phyloP scores from a whole-genome alignment of 371 early-diverging fungal species.

The Nosema muscidifuracis region DNA sequence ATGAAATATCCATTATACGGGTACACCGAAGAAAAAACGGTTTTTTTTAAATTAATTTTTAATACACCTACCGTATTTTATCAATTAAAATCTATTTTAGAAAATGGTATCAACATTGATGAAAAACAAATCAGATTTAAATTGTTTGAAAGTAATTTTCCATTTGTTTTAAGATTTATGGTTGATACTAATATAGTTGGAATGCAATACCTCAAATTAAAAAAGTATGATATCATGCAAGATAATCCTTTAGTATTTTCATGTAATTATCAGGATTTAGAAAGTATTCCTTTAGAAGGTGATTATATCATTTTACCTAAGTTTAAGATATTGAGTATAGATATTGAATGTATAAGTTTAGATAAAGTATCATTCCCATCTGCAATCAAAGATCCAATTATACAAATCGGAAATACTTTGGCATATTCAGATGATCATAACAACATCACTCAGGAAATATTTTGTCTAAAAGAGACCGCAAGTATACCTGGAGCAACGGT shows the following conservation, averaged over 20 bases:
- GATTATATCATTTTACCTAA: constrained; percentile 88
- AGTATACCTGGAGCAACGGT: constrained; percentile 85
- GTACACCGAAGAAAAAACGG: constrained; percentile 57
- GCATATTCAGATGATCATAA: constrained; percentile 74
- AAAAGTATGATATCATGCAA: constrained; percentile 17
- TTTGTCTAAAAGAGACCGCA: constrained; percentile 75
- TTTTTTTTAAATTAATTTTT: constrained; percentile 64
- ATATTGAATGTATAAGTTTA: constrained; percentile 91
- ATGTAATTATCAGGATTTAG: constrained; percentile 67
- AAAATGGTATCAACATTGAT: constrained; percentile 26
- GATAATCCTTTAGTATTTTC: constrained; percentile 72
- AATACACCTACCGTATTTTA: constrained; percentile 59
- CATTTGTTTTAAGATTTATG: constrained; percentile 86
- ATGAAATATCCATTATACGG: constrained; percentile 73
- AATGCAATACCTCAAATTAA: constrained; percentile 67
- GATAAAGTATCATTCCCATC: constrained; percentile 91
- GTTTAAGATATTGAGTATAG: constrained; percentile 85
- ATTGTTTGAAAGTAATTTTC: constrained; percentile 81
- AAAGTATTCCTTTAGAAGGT: constrained; percentile 72
- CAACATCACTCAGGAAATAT: constrained; percentile 80
- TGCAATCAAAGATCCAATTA: constrained; percentile 84
- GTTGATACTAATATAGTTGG: constrained; percentile 83
- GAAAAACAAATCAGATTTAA: constrained; percentile 51
- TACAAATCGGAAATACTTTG: constrained; percentile 89
- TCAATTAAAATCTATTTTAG: constrained; percentile 62